Conservation (phyloP, 2,329 filamentous ascomycete genomes). For the Aspergillus unguis region DNA sequence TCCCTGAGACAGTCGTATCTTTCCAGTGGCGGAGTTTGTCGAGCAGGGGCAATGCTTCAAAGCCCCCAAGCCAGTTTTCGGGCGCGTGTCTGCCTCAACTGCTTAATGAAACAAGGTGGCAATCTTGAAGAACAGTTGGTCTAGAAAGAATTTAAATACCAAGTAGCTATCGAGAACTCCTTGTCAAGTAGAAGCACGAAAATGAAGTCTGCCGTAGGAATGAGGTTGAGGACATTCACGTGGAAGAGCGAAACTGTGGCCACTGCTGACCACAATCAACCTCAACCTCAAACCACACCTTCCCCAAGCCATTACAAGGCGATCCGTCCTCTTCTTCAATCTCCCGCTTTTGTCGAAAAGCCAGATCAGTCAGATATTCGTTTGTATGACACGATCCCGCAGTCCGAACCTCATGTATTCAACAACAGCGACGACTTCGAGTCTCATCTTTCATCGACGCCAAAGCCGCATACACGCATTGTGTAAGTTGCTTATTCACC, state of each 20-base stretch:
- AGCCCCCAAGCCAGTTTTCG: neutral
- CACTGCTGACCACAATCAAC: neutral
- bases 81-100: neutral
- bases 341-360: neutral
- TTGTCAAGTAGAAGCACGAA: no score
- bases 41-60: no score
- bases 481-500: conserved; percentile 3
- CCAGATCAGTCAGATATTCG: neutral
- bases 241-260: conserved; percentile 2
- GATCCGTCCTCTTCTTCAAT: neutral
- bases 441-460: conserved; percentile 4
- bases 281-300: neutral
- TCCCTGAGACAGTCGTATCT: no score
- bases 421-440: conserved; percentile 14
- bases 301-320: neutral
- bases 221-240: conserved; percentile 1
- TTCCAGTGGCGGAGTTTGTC: no score
- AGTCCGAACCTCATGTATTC: conserved; percentile 2
- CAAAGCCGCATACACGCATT: conserved; percentile 13
- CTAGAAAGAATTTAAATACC: no score
- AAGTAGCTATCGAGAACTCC: no score
- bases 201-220: neutral
- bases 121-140: no score
- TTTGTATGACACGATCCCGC: conserved; percentile 2
- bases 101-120: no score